Percentiles rank a stretch among this genome's conserved stretches.
Evolutionary conservation across 805 yeast species (phyloP).

Genomic region (Citeromyces matritensis): DNA sequence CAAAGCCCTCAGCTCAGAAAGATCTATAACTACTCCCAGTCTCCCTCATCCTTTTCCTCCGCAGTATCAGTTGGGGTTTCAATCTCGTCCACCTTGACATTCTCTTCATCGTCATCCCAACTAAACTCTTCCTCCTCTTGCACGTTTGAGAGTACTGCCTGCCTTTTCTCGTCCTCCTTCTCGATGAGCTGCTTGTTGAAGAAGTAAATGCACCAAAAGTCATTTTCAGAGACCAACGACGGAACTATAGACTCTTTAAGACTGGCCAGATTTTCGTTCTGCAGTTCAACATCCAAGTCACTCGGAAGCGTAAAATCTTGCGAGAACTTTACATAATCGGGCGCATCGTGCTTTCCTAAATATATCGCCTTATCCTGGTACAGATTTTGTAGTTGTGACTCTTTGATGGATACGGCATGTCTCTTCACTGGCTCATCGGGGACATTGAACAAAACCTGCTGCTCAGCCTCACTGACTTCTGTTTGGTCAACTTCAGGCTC

Average conservation of each 20-base stretch:
- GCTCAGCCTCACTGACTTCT: constrained; percentile 4
- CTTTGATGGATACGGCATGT: constrained; percentile 33
- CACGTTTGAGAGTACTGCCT: constrained; percentile 27
- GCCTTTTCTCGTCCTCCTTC: constrained; percentile 51
- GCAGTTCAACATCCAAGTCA: constrained; percentile 23
- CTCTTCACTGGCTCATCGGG: constrained; percentile 20
- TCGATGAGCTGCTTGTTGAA: constrained; percentile 33
- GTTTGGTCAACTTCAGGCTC: constrained; percentile 5
- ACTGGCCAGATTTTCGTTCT: constrained; percentile 32
- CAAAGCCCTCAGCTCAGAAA: too few relatives aligned
- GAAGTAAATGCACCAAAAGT: constrained; percentile 70
- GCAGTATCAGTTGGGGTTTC: constrained; percentile 5
- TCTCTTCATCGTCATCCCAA: constrained; percentile 37
- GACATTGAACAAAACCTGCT: constrained; percentile 24
- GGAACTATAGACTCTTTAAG: constrained; percentile 52
- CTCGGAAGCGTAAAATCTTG: constrained; percentile 23
- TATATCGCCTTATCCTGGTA: constrained; percentile 33
- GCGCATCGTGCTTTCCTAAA: constrained; percentile 13
- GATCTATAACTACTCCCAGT: background rate
- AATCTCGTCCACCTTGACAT: constrained; percentile 12
- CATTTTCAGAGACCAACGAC: constrained; percentile 32
- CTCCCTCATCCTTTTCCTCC: constrained; percentile 2
- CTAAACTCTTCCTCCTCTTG: constrained; percentile 35
- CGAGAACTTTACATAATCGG: constrained; percentile 17
- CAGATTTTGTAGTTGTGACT: constrained; percentile 43